A percentile compares a stretch with the other conserved stretches of the same genome.
phyloP scores from a whole-genome alignment of 139 green algal species.

The Nannochloris sp. region DNA sequence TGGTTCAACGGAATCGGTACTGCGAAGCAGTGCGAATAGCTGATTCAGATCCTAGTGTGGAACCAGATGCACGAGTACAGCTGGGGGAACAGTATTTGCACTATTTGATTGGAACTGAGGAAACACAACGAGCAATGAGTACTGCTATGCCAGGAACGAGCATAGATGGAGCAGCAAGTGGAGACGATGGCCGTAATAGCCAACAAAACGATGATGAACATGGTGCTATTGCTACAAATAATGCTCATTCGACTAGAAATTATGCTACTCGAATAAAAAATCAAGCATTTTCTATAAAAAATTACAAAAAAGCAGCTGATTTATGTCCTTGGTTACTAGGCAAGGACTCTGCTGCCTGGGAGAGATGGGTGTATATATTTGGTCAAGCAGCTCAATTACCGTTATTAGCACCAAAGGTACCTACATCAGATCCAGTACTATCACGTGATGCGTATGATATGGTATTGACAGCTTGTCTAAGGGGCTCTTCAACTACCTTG shows the following conservation, averaged over 20 bases:
- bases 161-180: too few relatives aligned
- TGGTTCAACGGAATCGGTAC: constrained; percentile 53
- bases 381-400: constrained; percentile 64
- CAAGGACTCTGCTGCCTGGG: constrained; percentile 51
- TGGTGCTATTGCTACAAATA: too few relatives aligned
- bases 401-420: constrained; percentile 64
- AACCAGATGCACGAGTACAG: not conserved
- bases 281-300: too few relatives aligned
- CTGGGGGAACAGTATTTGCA: constrained; percentile 41
- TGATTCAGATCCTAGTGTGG: constrained; percentile 38
- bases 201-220: too few relatives aligned
- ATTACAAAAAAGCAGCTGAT: constrained; percentile 44
- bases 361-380: constrained; percentile 68
- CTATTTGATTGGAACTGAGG: constrained; percentile 26
- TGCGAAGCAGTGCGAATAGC: constrained; percentile 61
- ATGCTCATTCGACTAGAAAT: too few relatives aligned
- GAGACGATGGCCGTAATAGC: too few relatives aligned
- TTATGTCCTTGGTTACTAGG: constrained; percentile 52
- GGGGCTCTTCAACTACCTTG: too few relatives aligned
- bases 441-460: constrained; percentile 73
- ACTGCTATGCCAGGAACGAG: too few relatives aligned
- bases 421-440: constrained; percentile 53
- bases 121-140: too few relatives aligned
- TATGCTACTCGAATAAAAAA: too few relatives aligned
- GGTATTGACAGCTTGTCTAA: constrained; percentile 58